phyloP scores from a whole-genome alignment of 768 basidiomycete species.

The Collybia nuda region DNA sequence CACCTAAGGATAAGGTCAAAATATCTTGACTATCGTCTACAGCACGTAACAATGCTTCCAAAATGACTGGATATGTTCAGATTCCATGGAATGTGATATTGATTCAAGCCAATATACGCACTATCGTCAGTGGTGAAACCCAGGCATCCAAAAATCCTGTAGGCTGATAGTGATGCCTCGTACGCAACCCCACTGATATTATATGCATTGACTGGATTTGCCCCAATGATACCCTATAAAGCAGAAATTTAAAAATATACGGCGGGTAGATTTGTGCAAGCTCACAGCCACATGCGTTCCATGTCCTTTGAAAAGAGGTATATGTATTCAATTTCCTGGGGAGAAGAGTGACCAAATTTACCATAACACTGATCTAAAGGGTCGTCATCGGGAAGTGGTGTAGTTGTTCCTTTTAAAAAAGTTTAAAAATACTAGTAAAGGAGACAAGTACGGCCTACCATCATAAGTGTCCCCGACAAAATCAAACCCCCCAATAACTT shows the following conservation, averaged over 20 bases:
- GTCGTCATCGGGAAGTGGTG: slow-evolving; percentile 48
- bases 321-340: background rate
- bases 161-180: slow-evolving; percentile 50
- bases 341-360: slow-evolving; percentile 10
- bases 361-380: slow-evolving; percentile 55
- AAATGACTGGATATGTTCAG: slow-evolving; percentile 22
- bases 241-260: background rate
- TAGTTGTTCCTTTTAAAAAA: slow-evolving; percentile 33
- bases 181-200: slow-evolving; percentile 74
- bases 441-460: slow-evolving; percentile 25
- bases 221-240: slow-evolving; percentile 57
- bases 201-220: slow-evolving; percentile 57
- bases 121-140: slow-evolving; percentile 52
- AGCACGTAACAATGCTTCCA: slow-evolving; percentile 54
- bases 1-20: slow-evolving; percentile 63
- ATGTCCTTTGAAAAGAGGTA: slow-evolving; percentile 25
- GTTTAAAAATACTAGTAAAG: background rate
- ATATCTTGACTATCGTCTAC: slow-evolving; percentile 57
- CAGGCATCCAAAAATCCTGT: slow-evolving; percentile 62
- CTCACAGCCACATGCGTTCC: slow-evolving; percentile 57
- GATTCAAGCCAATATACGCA: slow-evolving; percentile 20
- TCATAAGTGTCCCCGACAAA: slow-evolving; percentile 56
- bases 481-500: slow-evolving; percentile 52
- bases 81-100: background rate
- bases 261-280: background rate